Evolutionary conservation across 2,329 filamentous ascomycete genomes (phyloP), one percentile per base, ranked within the genome.

Genomic region (Colletotrichum salicis): DNA sequence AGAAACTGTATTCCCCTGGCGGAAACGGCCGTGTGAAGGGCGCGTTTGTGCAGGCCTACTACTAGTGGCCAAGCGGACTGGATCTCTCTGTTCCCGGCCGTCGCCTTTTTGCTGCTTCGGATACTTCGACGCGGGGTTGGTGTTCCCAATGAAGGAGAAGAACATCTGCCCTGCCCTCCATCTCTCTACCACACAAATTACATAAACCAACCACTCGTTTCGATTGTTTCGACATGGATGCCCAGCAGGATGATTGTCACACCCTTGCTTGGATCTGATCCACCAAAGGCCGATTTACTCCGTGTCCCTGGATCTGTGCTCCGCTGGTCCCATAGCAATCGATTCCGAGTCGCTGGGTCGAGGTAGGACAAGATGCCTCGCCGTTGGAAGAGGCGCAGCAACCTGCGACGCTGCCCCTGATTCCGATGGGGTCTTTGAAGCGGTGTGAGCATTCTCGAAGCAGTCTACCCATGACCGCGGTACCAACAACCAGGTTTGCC

Each of bases 181-280:
- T 62, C n/a, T 52, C 8, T 54, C 33, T 48, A 7, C 41, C 31
- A 35, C 7, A 27, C 33, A 31, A 22, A 24, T 13, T 37, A 13
- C 29, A 62, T 62, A 19, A 15, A 11, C 41, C 19, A 48, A 11
- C 41, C 19, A 48, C 41, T 48, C 41, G 19, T 48, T 22, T 22
- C 51, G 15, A 12, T 12, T 52, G 19, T 41, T 13, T 13, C 15
- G 35, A 37, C 12, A 54, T 27, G n/a, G 45, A 10, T 24, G 33
- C 45, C 45, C 41, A 33, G 8, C n/a, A 51, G 13, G 10, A 19
- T 62, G 41, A 48, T 48, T 48, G 8, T 12, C n/a, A 24, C 45
- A 54, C 35, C 60, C 45, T 48, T 51, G 45, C 29, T 35, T 52
- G 12, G n/a, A 62, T 62, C 29, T 19, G 59, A 35, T 62, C 59